These are phyloP conservation scores for Globisporangium perplexum DNA, from an alignment of 352 stramenopile genomes.

Conservation along the genomic window DNA sequence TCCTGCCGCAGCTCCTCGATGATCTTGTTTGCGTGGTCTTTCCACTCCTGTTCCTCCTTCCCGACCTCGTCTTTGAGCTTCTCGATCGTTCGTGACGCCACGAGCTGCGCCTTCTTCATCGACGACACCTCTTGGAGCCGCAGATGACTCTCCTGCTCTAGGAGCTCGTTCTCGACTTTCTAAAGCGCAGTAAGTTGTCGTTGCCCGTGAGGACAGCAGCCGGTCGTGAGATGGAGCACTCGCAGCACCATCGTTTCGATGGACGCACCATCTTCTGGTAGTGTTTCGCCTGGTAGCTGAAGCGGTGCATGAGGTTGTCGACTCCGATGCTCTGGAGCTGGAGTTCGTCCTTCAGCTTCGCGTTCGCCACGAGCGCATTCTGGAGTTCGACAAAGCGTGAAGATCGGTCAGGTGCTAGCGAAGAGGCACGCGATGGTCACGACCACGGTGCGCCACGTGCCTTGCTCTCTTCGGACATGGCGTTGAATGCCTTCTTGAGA, in stretches of 20 bases:
- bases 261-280: constrained; percentile 61
- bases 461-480: constrained; percentile 81
- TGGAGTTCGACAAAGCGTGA: constrained; percentile 5
- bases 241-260: neutral
- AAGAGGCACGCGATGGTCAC: neutral
- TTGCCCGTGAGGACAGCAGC: neutral
- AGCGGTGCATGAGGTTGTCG: constrained; percentile 76
- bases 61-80: constrained; percentile 47
- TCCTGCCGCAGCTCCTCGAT: constrained; percentile 60
- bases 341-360: constrained; percentile 76
- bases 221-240: neutral
- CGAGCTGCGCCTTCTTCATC: constrained; percentile 62
- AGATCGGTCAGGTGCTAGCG: neutral
- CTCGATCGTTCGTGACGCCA: constrained; percentile 45
- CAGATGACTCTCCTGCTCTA: constrained; percentile 64
- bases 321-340: constrained; percentile 74
- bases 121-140: constrained; percentile 47
- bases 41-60: constrained; percentile 51
- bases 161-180: constrained; percentile 77
- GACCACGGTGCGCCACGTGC: constrained; percentile 10
- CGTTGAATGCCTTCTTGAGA: constrained; percentile 77
- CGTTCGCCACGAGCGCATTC: constrained; percentile 75
- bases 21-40: constrained; percentile 37
- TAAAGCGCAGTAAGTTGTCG: constrained; percentile 16
- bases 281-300: constrained; percentile 58